Base-by-base conservation (phyloP, 2,329 filamentous ascomycete genomes). In the Cercospora brassicicola region DNA sequence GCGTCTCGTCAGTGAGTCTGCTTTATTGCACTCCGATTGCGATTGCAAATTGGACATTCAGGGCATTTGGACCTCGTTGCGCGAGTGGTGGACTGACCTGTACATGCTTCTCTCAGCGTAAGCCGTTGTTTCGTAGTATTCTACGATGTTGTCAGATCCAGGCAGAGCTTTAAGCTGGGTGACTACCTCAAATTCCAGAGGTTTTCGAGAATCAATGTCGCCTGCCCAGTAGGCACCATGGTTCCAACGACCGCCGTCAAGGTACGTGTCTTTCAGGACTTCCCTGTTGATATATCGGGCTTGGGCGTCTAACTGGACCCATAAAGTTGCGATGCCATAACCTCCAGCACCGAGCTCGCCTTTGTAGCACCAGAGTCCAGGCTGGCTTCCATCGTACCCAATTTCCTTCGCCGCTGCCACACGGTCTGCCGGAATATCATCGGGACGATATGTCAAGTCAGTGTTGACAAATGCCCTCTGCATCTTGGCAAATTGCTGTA, bases 191-290 rank as follows among this genome's bases (percentile, higher is more conserved):
- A 30, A 65, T 18, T 65, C 55, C 36, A 59, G 28, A 2, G 63
- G 55, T 7, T 4, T 30, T 11, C 39, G 53, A 33, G 23, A 23
- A n/a, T 10, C 39, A 31, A 30, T 53, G 8, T 59, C 8, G n/a
- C 55, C 63, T 8, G n/a, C 18, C 63, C 63, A 65, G 62, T 20
- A 59, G 23, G 15, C 8, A 31, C 8, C 55, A 36, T 57, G 10
- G 10, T 57, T 6, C 55, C 55, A 33, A 6, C 15, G 13, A 11
- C 6, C 8, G 8, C 2, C 4, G 13, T 28, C 4, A 3, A 57
- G 55, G 55, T 59, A 59, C 28, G 55, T 59, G 9, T 59, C 30
- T 59, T 59, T 59, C 2, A 59, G 55, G 4, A 18, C 55, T 10
- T 59, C 4, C 20, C 55, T 31, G 15, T 36, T 36, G 10, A 8